phyloP scores from a whole-genome alignment of 139 green algal genomes.

The Limnomonas spitsbergensis region DNA sequence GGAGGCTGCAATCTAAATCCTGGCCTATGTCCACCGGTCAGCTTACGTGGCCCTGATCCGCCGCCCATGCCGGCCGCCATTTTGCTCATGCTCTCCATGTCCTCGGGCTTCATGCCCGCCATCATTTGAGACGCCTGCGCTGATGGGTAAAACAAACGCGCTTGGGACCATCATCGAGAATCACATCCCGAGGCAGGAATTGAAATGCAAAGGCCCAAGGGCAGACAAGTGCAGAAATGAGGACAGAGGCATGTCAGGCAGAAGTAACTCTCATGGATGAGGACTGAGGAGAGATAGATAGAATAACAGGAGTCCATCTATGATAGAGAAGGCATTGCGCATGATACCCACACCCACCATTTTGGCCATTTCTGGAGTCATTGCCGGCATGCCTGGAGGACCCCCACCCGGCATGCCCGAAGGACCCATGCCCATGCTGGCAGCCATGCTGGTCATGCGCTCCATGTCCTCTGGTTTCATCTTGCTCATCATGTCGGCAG shows the following conservation, averaged over 20 bases:
- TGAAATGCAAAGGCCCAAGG: background rate
- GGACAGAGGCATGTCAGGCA: too few relatives aligned
- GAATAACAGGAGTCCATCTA: too few relatives aligned
- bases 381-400: constrained; percentile 6
- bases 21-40: background rate
- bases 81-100: background rate
- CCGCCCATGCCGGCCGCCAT: background rate
- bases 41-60: too few relatives aligned
- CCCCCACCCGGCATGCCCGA: background rate
- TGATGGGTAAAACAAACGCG: background rate
- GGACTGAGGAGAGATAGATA: too few relatives aligned
- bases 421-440: constrained; percentile 3
- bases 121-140: constrained; percentile 25
- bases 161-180: too few relatives aligned
- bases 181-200: too few relatives aligned
- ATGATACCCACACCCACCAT: constrained; percentile 1
- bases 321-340: too few relatives aligned
- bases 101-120: constrained; percentile 18
- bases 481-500: constrained; percentile 25
- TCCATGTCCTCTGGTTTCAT: constrained; percentile 31
- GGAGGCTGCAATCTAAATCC: too few relatives aligned
- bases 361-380: constrained; percentile 35
- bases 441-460: background rate
- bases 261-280: too few relatives aligned
- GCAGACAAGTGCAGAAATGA: background rate